Evolutionary conservation across 169 alveolate species (phyloP).

Genomic region (Plasmodium fragile): DNA sequence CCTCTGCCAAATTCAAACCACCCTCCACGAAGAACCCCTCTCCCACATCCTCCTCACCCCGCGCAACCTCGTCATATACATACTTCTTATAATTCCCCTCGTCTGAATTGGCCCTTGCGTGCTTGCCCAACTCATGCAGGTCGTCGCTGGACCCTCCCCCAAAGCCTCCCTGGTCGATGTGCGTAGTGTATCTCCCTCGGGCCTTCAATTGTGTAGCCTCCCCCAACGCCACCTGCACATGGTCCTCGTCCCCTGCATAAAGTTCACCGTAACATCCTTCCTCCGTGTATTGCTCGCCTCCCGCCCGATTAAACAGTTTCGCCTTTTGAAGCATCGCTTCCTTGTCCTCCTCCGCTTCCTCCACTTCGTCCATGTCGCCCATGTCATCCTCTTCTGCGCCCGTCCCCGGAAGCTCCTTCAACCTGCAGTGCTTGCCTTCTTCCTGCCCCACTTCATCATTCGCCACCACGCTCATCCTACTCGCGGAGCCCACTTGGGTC

Average conservation of each 20-base stretch:
- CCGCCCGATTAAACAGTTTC: not conserved
- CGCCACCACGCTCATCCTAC: not conserved
- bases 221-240: not conserved
- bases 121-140: not conserved
- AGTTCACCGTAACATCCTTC: not conserved
- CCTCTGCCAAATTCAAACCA: not conserved
- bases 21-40: not conserved
- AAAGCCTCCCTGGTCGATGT: not conserved
- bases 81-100: conserved; percentile 3
- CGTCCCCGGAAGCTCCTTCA: not conserved
- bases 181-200: not conserved
- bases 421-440: not conserved
- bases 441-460: not conserved
- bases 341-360: not conserved
- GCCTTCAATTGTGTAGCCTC: not conserved
- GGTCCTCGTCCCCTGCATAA: not conserved
- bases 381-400: not conserved
- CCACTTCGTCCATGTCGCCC: not conserved
- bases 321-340: not conserved
- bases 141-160: not conserved
- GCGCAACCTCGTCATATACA: not conserved
- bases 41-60: not conserved
- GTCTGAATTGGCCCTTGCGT: not conserved
- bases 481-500: not conserved
- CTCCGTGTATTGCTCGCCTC: not conserved